Base-by-base conservation (phyloP, 2,329 filamentous ascomycete genomes). In the Exophiala sp. region DNA sequence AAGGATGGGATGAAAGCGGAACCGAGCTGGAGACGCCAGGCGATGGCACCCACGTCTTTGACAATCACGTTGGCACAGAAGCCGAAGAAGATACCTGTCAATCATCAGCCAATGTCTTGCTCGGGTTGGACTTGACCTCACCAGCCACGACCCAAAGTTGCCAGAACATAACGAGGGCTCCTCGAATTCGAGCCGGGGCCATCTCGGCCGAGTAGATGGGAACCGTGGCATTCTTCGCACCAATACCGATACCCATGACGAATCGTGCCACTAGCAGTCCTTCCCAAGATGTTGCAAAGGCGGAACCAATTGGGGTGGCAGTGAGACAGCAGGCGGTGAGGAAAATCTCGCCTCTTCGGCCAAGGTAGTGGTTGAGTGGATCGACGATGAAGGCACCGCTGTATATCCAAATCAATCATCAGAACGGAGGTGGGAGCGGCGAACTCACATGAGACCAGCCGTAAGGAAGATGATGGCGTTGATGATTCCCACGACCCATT, bases 71-170 rank as follows among this genome's bases (percentile, higher is more conserved):
- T 88, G 55, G 83, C 83, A 52, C 75, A 79, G 51, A 80, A 84
- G 6, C 85, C 86, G 16, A 87, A 72, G 67, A 88, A 84, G 62
- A 88, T 87, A 35, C 82, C 82, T 72, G 86, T 69, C 55, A 82
- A 47, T 24, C 16, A 36, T 47, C 29, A 45, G 47, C 47, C 69
- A 58, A 82, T 78, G 9, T 75, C 78, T 72, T 74, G 77, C 42
- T 73, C 66, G 33, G 35, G 32, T 20, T n/a, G 43, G 36, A 38
- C 36, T 12, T n/a, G 41, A 16, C 20, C 53, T 55, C 70, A 49
- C 75, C 74, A 35, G 71, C 72, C 2, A 69, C 79, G 10, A 76
- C 78, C 73, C 75, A 78, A 69, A 78, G 74, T 60, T 78, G 76
- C 76, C 76, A 78, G 70, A 73, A 74, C 75, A 78, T 78, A 5